A percentile compares a stretch with the other conserved stretches of the same genome.
phyloP scores from a whole-genome alignment of 345 rosid species.

The Corymbia maculata region DNA sequence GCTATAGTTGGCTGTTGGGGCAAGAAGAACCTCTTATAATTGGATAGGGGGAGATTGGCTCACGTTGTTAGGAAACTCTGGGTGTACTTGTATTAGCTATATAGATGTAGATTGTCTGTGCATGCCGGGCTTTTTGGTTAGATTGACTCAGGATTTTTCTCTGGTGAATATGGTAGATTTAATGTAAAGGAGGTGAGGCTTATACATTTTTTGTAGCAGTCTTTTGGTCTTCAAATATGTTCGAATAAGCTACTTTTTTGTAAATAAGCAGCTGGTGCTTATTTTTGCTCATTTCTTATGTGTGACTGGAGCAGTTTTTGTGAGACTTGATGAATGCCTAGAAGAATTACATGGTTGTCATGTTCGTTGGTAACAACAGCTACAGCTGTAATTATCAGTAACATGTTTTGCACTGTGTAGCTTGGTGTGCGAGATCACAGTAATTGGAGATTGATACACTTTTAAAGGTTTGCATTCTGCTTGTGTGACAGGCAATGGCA shows the following conservation, averaged over 20 bases:
- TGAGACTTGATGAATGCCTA: not conserved
- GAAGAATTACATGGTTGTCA: not conserved
- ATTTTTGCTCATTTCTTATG: not conserved
- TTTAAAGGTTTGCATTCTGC: not conserved
- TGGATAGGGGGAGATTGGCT: not conserved
- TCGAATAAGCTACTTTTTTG: not conserved
- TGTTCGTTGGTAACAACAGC: not conserved
- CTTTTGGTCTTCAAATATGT: not conserved
- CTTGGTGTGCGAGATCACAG: not conserved
- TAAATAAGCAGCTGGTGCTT: not conserved
- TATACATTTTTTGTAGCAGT: not conserved
- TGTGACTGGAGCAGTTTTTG: not conserved
- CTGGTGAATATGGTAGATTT: not conserved
- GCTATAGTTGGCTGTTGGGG: not conserved
- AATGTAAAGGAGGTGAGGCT: not conserved
- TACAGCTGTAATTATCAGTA: not conserved
- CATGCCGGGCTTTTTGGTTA: not conserved
- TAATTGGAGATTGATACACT: not conserved
- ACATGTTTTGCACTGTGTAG: not conserved
- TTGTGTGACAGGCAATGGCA: conserved; percentile 26
- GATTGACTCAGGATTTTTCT: not conserved
- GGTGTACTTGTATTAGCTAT: not conserved
- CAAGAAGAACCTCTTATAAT: not conserved
- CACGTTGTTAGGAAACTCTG: not conserved
- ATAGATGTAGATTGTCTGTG: not conserved